Evolutionary conservation across 2,329 filamentous ascomycete genomes (phyloP), one percentile per base, ranked within the genome.

Genomic region (Epichloe brachyelytri): DNA sequence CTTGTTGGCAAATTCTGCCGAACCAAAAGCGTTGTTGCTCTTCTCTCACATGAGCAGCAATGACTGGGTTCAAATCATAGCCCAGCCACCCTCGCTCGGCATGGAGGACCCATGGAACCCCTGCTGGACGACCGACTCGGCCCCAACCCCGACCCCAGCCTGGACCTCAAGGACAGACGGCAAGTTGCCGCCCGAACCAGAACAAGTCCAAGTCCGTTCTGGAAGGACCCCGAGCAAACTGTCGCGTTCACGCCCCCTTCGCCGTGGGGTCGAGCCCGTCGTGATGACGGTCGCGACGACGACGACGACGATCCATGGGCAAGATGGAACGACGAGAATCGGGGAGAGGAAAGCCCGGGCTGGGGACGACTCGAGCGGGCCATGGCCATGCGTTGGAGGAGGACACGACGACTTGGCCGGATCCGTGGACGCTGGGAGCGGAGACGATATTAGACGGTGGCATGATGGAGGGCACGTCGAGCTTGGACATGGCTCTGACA

Each of bases 91-190:
- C 30, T 14, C 43, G 12, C 15, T 56, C 63, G 67, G 61, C 56
- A 81, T 81, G 78, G 78, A 81, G 63, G 76, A 81, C 76, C 77
- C 78, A 59, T 81, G 78, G 78, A 75, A 74, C 65, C 77, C 58
- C 78, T 78, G 22, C 65, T 80, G 78, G 78, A 71, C 73, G 53
- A 69, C 68, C 53, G 62, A 65, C 48, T 54, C 59, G 52, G 58
- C 63, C n/a, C 5, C 19, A 5, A 68, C 61, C 64, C 58, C 19
- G 3, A 68, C 61, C 64, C 58, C 63, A 14, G 67, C 61, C 64
- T 0, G 22, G 22, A 26, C 22, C n/a, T n/a, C n/a, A 26, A 7
- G 22, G 22, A 75, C 59, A 60, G 61, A 66, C 53, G 20, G 20
- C 20, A 22, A 5, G 20, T 58, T 67, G 26, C 63, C 65, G 5